Base-by-base conservation (phyloP, 768 basidiomycete species). In the Tylopilus intermedius region DNA sequence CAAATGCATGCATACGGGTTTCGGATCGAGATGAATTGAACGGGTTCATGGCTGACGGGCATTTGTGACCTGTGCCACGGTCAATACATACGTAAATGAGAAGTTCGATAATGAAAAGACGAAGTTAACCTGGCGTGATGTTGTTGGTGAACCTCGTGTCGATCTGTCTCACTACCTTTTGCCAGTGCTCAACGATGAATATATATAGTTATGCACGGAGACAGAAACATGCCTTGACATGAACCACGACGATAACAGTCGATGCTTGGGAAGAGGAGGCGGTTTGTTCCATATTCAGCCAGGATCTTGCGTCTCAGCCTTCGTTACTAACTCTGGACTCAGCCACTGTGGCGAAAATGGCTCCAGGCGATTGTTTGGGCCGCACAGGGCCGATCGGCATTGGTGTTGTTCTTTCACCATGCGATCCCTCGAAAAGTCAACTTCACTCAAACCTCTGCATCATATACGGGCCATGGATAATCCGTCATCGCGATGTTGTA, bases 311-410 rank as follows among this genome's bases (percentile, higher is more conserved):
- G 24, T 18, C 18, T 18, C 18, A 18, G 18, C 18, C 18, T 18
- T 18, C 21, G 21, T 8, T 13, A 29, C 21, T 33, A 21, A 8
- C 32, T 9, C n/a, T 49, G 22, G 14, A 24, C 26, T 7, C 13
- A 45, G 41, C 27, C 49, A 58, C 46, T 57, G 53, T 55, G 10
- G 67, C 67, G 49, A 61, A 67, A 70, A 68, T 27, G 44, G 11
- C 65, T 58, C 68, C 21, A 37, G n/a, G 9, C 11, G 33, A 33
- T 13, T 5, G 14, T 15, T 13, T 15, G 35, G 33, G 7, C 35
- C 14, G 35, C 14, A 37, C 35, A 7, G 15, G 15, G 33, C 66
- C 67, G 62, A 50, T 51, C 59, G 57, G 62, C 30, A 41, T 24
- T 5, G 24, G 24, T 24, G 5, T 3, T 24, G 24, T 2, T 24